A percentile compares a stretch with the other conserved stretches of the same genome.
These are phyloP conservation scores for Oryza glaberrima DNA, from an alignment of 176 grass and related monocot species.

Conservation along the genomic window DNA sequence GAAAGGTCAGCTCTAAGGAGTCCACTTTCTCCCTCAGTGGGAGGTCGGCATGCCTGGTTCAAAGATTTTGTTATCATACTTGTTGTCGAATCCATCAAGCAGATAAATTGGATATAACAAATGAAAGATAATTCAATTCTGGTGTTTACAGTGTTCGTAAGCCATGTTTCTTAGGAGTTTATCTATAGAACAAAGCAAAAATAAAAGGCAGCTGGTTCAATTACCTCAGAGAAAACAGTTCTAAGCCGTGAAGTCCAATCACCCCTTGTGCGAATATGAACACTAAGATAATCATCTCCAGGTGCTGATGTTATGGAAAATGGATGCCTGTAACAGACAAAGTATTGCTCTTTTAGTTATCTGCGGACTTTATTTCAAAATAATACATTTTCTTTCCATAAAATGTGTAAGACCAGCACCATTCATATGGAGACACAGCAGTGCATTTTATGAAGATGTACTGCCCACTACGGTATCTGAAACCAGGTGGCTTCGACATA, in stretches of 20 bases:
- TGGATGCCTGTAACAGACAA: conserved; percentile 68
- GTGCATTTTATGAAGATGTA: conserved; percentile 88
- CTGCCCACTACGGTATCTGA: conserved; percentile 84
- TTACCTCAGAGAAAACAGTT: conserved; percentile 87
- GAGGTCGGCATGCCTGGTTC: conserved; percentile 70
- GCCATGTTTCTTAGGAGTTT: neutral
- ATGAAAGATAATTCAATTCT: neutral
- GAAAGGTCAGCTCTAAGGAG: conserved; percentile 83
- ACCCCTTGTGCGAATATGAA: conserved; percentile 93
- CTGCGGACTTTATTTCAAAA: neutral
- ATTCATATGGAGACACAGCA: conserved; percentile 90
- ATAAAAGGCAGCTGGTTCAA: neutral
- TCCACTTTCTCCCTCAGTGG: conserved; percentile 72
- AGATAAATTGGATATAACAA: neutral
- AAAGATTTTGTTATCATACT: conserved; percentile 5
- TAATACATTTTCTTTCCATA: conserved; percentile 5
- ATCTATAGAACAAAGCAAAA: conserved; percentile 24
- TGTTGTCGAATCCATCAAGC: conserved; percentile 10
- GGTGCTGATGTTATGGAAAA: conserved; percentile 98
- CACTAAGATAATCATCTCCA: conserved; percentile 85
- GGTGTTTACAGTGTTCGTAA: neutral
- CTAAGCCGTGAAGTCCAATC: conserved; percentile 94
- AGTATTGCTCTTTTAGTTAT: conserved; percentile 31
- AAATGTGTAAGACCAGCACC: conserved; percentile 48
- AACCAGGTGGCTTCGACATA: conserved; percentile 90